These are phyloP conservation scores for Leonotis leonurus DNA, from an alignment of 257 asterid species.

Conservation along the genomic window DNA sequence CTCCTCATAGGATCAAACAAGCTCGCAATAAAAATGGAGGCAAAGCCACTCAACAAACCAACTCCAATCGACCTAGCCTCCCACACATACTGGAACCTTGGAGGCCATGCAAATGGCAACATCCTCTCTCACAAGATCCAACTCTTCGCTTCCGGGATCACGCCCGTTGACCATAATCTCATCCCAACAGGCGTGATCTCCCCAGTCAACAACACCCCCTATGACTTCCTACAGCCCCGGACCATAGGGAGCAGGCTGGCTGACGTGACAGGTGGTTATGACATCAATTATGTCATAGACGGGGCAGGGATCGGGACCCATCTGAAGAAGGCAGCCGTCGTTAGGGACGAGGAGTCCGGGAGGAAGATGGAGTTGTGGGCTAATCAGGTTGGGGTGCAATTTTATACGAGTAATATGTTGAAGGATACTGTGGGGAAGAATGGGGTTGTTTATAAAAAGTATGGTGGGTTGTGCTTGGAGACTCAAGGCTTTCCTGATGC, in stretches of 20 bases:
- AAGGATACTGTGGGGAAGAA: conserved; percentile 38
- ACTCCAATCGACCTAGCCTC: conserved; percentile 80
- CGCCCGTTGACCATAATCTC: conserved; percentile 52
- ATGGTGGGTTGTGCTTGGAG: conserved; percentile 67
- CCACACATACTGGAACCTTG: conserved; percentile 85
- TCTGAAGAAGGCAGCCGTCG: conserved; percentile 42
- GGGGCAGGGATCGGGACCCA: conserved; percentile 17
- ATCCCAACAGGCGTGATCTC: conserved; percentile 65
- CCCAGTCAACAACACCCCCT: conserved; percentile 46
- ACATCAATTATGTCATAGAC: conserved; percentile 69
- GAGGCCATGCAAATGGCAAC: conserved; percentile 61
- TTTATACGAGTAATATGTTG: conserved; percentile 66
- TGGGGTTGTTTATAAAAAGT: conserved; percentile 38
- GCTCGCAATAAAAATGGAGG: conserved; percentile 53
- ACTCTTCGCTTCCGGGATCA: conserved; percentile 44
- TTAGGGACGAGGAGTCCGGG: conserved; percentile 42
- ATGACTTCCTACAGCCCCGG: conserved; percentile 46
- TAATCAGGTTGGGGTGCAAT: conserved; percentile 71
- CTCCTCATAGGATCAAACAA: conserved; percentile 35
- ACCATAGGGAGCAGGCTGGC: conserved; percentile 38
- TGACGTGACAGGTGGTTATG: conserved; percentile 49
- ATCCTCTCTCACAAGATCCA: conserved; percentile 54
- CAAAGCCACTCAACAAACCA: conserved; percentile 44
- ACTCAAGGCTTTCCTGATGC: conserved; percentile 88
- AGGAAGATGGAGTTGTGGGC: conserved; percentile 82